phyloP scores from a whole-genome alignment of 169 alveolate species.

The Cryptosporidium muris region DNA sequence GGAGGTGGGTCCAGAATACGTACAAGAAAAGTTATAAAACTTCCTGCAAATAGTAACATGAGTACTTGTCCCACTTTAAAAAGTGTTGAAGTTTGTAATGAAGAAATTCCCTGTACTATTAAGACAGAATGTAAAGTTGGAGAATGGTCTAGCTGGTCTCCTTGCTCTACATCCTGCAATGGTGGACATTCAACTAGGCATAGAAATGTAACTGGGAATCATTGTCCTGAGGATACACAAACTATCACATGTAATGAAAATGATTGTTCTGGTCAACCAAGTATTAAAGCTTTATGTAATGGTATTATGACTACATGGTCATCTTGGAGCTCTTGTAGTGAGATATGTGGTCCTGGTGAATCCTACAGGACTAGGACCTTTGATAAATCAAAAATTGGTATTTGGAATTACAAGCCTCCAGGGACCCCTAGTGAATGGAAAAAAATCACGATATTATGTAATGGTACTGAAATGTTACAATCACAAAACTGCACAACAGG shows the following conservation, averaged over 20 bases:
- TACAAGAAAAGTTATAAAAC: slow-evolving; percentile 69
- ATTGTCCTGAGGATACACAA: slow-evolving; percentile 5
- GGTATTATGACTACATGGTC: slow-evolving; percentile 58
- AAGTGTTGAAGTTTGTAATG: slow-evolving; percentile 68
- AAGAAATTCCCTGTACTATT: slow-evolving; percentile 31
- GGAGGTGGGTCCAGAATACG: slow-evolving; percentile 73
- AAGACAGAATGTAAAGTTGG: slow-evolving; percentile 68
- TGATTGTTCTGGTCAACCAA: background rate
- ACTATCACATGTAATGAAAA: slow-evolving; percentile 7
- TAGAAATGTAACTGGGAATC: slow-evolving; percentile 47
- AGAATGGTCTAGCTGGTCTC: slow-evolving; percentile 74
- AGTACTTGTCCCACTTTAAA: slow-evolving; percentile 70
- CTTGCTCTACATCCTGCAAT: slow-evolving; percentile 75
- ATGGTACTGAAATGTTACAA: slow-evolving; percentile 28
- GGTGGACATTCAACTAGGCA: slow-evolving; percentile 63
- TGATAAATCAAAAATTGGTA: slow-evolving; percentile 47
- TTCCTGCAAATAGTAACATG: slow-evolving; percentile 71
- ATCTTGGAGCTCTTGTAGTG: slow-evolving; percentile 54
- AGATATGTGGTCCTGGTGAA: slow-evolving; percentile 35
- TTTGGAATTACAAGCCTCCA: slow-evolving; percentile 38
- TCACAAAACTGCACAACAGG: slow-evolving; percentile 39
- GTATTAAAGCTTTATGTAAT: background rate
- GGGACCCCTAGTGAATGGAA: slow-evolving; percentile 46
- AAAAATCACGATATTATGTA: slow-evolving; percentile 22
- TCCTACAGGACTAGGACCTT: slow-evolving; percentile 29